These are phyloP conservation scores for Coemansia guatemalensis DNA, from an alignment of 192 early-diverging fungal species.

Conservation along the genomic window DNA sequence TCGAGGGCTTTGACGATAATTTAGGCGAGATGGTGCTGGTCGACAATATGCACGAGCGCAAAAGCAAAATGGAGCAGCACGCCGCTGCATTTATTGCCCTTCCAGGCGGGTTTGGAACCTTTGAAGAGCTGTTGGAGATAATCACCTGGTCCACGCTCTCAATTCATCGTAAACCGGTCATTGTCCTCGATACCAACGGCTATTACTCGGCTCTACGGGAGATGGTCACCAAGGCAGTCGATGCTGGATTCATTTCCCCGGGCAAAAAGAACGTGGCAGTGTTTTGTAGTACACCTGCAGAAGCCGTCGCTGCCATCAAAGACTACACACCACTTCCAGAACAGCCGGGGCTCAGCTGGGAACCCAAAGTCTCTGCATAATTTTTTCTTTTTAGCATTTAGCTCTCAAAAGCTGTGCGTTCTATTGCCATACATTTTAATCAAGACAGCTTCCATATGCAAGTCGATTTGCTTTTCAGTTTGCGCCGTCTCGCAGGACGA, in stretches of 20 bases:
- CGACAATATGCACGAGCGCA: constrained; percentile 83
- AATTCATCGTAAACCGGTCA: constrained; percentile 81
- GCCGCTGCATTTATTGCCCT: constrained; percentile 75
- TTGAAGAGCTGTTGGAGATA: constrained; percentile 86
- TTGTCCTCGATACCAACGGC: constrained; percentile 73
- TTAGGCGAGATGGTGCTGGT: constrained; percentile 63
- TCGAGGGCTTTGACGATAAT: constrained; percentile 48
- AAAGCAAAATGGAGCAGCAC: constrained; percentile 68
- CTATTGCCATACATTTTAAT: not conserved
- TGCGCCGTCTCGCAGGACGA: constrained; percentile 9
- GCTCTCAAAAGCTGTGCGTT: not conserved
- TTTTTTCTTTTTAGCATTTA: not conserved
- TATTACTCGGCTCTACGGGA: constrained; percentile 71
- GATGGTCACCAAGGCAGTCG: constrained; percentile 62
- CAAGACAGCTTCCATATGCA: no score
- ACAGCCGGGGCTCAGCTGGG: constrained; percentile 59
- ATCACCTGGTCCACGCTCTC: constrained; percentile 77
- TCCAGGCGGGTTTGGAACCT: constrained; percentile 85
- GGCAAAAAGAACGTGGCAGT: constrained; percentile 57
- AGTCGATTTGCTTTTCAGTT: constrained; percentile 4
- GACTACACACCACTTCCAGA: constrained; percentile 50
- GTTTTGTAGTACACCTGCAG: constrained; percentile 60
- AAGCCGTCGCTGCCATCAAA: constrained; percentile 58
- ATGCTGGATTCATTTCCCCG: constrained; percentile 63
- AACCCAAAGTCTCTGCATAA: constrained; percentile 7